phyloP scores from a whole-genome alignment of 1,284 basidiomycete species.

The Pseudozyma sp. region DNA sequence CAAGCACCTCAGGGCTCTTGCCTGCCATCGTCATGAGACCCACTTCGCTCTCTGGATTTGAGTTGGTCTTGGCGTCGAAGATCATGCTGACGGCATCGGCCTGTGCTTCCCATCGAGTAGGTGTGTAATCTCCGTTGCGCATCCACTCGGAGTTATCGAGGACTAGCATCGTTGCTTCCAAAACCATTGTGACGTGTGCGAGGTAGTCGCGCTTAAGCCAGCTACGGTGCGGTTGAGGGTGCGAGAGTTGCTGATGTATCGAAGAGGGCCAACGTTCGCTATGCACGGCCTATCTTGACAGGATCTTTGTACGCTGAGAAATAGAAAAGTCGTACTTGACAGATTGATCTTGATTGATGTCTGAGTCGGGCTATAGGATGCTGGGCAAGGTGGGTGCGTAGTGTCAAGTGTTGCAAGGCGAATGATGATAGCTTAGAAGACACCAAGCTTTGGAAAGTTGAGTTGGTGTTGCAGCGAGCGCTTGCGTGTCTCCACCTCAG shows the following conservation, averaged over 20 bases:
- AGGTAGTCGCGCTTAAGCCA: constrained; percentile 1
- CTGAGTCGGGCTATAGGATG: background rate
- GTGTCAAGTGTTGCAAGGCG: too few relatives aligned
- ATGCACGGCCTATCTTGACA: too few relatives aligned
- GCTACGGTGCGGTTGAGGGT: background rate
- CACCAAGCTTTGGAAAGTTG: background rate
- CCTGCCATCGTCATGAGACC: constrained; percentile 97
- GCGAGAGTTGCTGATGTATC: background rate
- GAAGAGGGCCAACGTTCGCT: background rate
- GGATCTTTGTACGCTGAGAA: too few relatives aligned
- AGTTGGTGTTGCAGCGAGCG: constrained; percentile 16
- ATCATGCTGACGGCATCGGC: constrained; percentile 89
- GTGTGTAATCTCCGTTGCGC: constrained; percentile 89
- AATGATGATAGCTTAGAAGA: too few relatives aligned
- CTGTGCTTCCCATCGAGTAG: constrained; percentile 85
- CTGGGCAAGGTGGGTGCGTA: too few relatives aligned
- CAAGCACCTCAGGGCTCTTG: constrained; percentile 83
- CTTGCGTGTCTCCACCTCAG: constrained; percentile 33
- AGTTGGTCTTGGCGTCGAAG: constrained; percentile 90
- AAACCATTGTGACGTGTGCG: constrained; percentile 51
- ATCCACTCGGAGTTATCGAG: constrained; percentile 70
- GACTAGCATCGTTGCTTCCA: constrained; percentile 69
- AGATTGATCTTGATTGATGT: background rate
- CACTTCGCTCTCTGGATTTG: constrained; percentile 95
- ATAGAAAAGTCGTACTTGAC: constrained; percentile 8